Base-by-base conservation (phyloP, 495 filamentous ascomycete species). In the Penicillium angulare region DNA sequence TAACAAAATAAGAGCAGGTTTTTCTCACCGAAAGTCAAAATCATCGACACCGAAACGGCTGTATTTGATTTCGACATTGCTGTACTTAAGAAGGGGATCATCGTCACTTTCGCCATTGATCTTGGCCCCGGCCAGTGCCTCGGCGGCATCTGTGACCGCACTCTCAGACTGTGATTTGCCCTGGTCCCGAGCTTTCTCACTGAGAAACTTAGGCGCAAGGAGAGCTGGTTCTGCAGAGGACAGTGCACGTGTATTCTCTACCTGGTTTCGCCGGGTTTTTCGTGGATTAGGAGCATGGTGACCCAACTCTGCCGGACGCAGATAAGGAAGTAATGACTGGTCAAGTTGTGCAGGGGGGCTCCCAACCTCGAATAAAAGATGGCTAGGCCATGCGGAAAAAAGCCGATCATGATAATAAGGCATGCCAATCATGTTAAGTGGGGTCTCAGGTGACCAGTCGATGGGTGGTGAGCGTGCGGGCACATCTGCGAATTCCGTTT, bases 41-140 rank as follows among this genome's bases (percentile, higher is more conserved):
- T 97, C 95, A 60, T 96, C 90, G 2, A 99, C 89, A 9, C 93
- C 92, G 71, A 95, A 97, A 64, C 88, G 90, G 69, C 92, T 95
- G 66, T 96, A 96, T 60, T 96, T 96, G 66, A 97, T 97, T 66
- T 97, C 90, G 4, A 95, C 84, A 57, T 90, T 91, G 45, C 86
- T 83, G 61, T 96, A 98, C 68, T 90, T 86, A 2, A 86, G 76
- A 2, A 93, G 85, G 18, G 92, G 88, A 44, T 96, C 90, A 33
- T 79, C 68, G 36, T 81, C 61, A 70, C 79, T 71, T 71, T 87
- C 63, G 75, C 78, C 69, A 64, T 84, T 69, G 68, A 86, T 72
- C 31, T 83, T 83, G n/a, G 73, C 69, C 34, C 76, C 76, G 26
- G 79, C 77, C 16, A 89, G 64, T 7, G 81, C 74, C 47, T 88